A percentile compares a stretch with the other conserved stretches of the same genome.
Conservation (phyloP, 345 rosid species). For the Acer negundo region DNA sequence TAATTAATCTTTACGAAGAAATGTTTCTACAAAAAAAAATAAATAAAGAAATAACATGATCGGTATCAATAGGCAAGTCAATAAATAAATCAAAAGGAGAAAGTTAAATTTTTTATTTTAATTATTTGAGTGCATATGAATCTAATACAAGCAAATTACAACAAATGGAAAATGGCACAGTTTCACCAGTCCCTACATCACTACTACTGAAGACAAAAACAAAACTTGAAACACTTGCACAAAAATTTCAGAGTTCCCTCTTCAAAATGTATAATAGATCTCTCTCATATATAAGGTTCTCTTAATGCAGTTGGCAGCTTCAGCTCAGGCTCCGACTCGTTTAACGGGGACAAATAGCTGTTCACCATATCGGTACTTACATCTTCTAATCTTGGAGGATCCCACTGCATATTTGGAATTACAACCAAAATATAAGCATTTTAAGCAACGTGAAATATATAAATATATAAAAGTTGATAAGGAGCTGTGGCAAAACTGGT, state of each 20-base stretch:
- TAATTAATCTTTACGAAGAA: too few species aligned
- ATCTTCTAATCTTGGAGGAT: slow-evolving; percentile 54
- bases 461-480: not conserved
- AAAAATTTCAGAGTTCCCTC: slow-evolving; percentile 12
- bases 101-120: not conserved
- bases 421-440: not conserved
- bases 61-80: not conserved
- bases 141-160: not conserved
- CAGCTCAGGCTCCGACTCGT: slow-evolving; percentile 46
- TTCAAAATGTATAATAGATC: not conserved
- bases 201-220: not conserved
- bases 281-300: slow-evolving; percentile 46
- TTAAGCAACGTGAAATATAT: not conserved
- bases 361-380: slow-evolving; percentile 69
- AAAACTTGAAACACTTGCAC: not conserved
- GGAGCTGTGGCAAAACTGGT: not conserved
- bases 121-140: not conserved
- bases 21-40: too few species aligned
- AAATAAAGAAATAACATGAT: not conserved
- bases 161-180: not conserved
- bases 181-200: not conserved
- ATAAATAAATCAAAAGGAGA: not conserved
- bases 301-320: slow-evolving; percentile 52
- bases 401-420: slow-evolving; percentile 49
- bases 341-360: slow-evolving; percentile 39